These are phyloP conservation scores for Leucosporidium scottii DNA, from an alignment of 768 basidiomycete genomes.

Conservation along the genomic window DNA sequence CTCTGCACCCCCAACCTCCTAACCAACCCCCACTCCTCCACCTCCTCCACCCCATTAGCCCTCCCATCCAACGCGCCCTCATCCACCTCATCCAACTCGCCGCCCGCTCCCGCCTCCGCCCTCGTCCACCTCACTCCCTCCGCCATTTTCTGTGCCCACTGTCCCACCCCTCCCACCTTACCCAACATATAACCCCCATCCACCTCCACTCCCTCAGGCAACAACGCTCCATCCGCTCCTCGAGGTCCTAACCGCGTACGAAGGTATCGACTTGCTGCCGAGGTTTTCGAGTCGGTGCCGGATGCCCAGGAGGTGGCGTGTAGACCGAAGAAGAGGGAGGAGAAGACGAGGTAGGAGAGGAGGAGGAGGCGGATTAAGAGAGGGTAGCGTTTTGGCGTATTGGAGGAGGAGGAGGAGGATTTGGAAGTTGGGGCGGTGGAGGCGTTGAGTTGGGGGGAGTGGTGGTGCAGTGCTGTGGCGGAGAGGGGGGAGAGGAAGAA, in stretches of 20 bases:
- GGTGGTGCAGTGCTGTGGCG: not conserved
- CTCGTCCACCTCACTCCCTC: not conserved
- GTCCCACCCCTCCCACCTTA: not conserved
- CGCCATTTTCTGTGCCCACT: conserved; percentile 5
- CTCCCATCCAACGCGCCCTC: not conserved
- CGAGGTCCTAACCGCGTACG: conserved; percentile 3
- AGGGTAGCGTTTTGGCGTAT: conserved; percentile 15
- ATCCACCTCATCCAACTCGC: not conserved
- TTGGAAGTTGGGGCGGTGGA: conserved; percentile 6
- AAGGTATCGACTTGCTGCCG: not conserved
- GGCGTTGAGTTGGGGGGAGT: conserved; percentile 18
- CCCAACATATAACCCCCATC: not conserved
- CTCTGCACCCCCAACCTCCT: conserved; percentile 17
- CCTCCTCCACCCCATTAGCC: not conserved
- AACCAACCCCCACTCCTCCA: conserved; percentile 22
- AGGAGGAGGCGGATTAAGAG: conserved; percentile 24
- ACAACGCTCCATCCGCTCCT: conserved; percentile 9
- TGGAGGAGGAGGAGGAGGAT: not conserved
- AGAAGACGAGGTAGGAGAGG: conserved; percentile 33
- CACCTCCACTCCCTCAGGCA: not conserved
- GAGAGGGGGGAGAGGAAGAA: conserved; percentile 20
- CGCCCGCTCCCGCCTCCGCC: not conserved
- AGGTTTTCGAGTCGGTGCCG: no score
- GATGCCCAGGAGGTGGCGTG: not conserved
- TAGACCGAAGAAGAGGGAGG: conserved; percentile 24